phyloP scores from a whole-genome alignment of 345 rosid species.

The Erucastrum elatum region DNA sequence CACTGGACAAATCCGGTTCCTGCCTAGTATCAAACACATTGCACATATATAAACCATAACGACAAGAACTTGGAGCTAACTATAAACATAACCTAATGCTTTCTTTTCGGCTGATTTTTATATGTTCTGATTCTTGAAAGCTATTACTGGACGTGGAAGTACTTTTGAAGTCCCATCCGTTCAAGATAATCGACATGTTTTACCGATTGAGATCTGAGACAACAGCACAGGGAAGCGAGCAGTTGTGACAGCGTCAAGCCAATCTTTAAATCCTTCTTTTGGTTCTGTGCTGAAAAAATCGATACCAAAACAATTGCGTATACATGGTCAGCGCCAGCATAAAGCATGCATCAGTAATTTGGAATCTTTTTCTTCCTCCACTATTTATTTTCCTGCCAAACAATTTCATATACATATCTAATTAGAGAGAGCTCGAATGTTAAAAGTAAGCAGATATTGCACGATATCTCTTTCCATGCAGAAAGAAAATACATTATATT shows the following conservation, averaged over 20 bases:
- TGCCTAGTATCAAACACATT: conserved; percentile 6
- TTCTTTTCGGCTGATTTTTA: no score
- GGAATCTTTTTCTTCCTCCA: no score
- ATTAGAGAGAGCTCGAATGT: neutral
- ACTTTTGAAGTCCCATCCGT: conserved; percentile 70
- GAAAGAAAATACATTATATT: neutral
- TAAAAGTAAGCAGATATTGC: neutral
- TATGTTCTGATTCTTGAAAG: conserved; percentile 9
- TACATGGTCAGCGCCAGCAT: no score
- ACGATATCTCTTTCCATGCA: neutral
- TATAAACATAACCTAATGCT: no score
- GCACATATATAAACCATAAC: conserved; percentile 10
- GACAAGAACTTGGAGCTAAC: conserved; percentile 37
- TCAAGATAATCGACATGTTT: conserved; percentile 68
- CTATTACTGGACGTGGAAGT: conserved; percentile 68
- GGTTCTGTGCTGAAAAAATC: conserved; percentile 62
- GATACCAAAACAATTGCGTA: no score
- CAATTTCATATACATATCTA: neutral
- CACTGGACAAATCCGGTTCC: conserved; percentile 9
- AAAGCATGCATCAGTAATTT: no score
- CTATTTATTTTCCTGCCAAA: conserved; percentile 67
- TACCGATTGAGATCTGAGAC: conserved; percentile 84
- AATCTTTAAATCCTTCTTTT: conserved; percentile 70
- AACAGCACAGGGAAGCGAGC: conserved; percentile 91
- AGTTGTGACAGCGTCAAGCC: conserved; percentile 83